Evolutionary conservation across 2,329 filamentous ascomycete species (phyloP).

Genomic region (Boeremia exigua): DNA sequence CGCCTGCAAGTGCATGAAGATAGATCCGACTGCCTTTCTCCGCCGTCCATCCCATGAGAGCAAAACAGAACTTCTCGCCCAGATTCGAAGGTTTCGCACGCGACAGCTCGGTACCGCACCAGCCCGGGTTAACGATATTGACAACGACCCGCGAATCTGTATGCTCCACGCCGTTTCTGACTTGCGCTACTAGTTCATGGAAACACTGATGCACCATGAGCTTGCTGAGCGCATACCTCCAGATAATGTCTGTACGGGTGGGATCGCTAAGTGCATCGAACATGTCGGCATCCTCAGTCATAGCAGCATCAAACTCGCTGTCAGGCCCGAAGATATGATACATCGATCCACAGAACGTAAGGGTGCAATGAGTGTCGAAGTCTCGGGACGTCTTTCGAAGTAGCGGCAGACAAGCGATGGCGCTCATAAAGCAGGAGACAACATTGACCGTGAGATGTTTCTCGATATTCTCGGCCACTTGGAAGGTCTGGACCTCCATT

Average conservation of each 20-base stretch:
- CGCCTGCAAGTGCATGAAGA: conserved; percentile 13
- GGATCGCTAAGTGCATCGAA: conserved; percentile 12
- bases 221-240: conserved; percentile 17
- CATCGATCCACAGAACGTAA: conserved; percentile 17
- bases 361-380: conserved; percentile 3
- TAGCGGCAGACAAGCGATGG: conserved; percentile 25
- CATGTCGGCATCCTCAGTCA: conserved; percentile 7
- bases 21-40: conserved; percentile 12
- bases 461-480: conserved; percentile 31
- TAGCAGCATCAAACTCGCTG: conserved; percentile 2
- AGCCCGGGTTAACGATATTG: conserved; percentile 16
- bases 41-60: conserved; percentile 14
- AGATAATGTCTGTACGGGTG: conserved; percentile 10
- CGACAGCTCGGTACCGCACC: conserved; percentile 16
- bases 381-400: conserved; percentile 10
- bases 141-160: not conserved
- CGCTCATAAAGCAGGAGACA: conserved; percentile 26
- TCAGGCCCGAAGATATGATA: conserved; percentile 17
- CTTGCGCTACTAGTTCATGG: not conserved
- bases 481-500: conserved; percentile 12
- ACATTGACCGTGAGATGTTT: conserved; percentile 37
- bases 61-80: conserved; percentile 5
- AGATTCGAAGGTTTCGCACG: conserved; percentile 7
- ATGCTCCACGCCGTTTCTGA: not conserved
- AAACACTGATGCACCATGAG: conserved; percentile 17